phyloP scores from a whole-genome alignment of 495 filamentous ascomycete genomes.

The Chaetomium tenue region DNA sequence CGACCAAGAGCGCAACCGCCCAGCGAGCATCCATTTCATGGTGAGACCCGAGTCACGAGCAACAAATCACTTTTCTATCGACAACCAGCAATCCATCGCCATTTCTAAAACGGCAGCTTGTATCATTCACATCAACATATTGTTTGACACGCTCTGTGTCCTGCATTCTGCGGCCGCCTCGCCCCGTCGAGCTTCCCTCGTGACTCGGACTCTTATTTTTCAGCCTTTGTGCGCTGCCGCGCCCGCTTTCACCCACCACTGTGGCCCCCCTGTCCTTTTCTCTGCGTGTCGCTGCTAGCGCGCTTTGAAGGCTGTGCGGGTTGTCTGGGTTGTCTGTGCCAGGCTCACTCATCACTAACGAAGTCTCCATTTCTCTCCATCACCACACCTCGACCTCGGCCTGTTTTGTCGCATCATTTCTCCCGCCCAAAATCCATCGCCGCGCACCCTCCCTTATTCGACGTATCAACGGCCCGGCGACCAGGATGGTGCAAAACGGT shows the following conservation, averaged over 20 bases:
- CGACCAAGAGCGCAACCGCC: constrained; percentile 6
- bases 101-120: constrained; percentile 21
- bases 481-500: constrained; percentile 56
- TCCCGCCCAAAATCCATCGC: constrained; percentile 32
- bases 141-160: constrained; percentile 5
- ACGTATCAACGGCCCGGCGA: constrained; percentile 41
- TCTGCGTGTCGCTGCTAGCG: constrained; percentile 11
- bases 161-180: not conserved
- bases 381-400: constrained; percentile 14
- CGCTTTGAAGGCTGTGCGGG: constrained; percentile 29
- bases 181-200: constrained; percentile 9
- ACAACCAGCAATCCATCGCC: constrained; percentile 21
- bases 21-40: not conserved
- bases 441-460: constrained; percentile 22
- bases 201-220: constrained; percentile 16
- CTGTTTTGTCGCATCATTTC: constrained; percentile 30
- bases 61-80: constrained; percentile 11
- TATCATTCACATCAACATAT: constrained; percentile 20
- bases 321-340: constrained; percentile 27
- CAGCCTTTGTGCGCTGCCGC: constrained; percentile 21
- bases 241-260: constrained; percentile 2
- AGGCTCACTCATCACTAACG: constrained; percentile 18
- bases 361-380: constrained; percentile 17
- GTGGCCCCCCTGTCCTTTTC: constrained; percentile 14
- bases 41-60: constrained; percentile 1